These are phyloP conservation scores for Tetrahymena thermophila DNA, from an alignment of 73 alveolate species.

Conservation along the genomic window DNA sequence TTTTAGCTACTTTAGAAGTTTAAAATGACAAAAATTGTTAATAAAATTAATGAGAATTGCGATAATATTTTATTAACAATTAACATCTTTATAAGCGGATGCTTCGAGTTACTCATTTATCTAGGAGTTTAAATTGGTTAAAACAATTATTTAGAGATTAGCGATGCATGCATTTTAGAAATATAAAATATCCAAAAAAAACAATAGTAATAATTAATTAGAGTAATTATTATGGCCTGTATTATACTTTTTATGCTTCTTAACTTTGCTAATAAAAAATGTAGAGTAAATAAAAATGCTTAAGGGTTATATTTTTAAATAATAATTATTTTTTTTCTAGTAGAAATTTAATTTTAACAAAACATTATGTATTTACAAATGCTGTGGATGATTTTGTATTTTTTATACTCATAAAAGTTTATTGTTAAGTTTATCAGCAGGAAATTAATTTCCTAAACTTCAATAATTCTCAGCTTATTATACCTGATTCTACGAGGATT, in stretches of 20 bases:
- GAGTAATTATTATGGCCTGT: background rate
- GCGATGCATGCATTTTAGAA: background rate
- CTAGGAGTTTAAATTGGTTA: background rate
- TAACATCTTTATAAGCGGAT: background rate
- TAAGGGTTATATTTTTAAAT: background rate
- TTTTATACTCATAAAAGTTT: background rate
- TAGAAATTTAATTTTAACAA: background rate
- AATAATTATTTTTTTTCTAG: background rate
- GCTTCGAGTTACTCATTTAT: background rate
- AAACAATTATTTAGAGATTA: background rate
- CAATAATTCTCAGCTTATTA: background rate
- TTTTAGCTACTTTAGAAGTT: background rate
- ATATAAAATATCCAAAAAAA: background rate
- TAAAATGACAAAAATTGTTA: background rate
- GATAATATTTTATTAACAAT: background rate
- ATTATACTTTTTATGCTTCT: background rate
- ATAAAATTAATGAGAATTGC: background rate
- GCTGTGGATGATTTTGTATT: background rate
- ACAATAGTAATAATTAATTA: no score
- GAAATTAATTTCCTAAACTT: background rate
- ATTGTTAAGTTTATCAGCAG: background rate
- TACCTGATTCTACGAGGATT: background rate
- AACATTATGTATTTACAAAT: background rate
- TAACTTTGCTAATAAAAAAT: background rate
- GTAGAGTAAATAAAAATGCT: background rate